Conservation (phyloP, 805 yeast genomes). For the Starmerella stellata region DNA sequence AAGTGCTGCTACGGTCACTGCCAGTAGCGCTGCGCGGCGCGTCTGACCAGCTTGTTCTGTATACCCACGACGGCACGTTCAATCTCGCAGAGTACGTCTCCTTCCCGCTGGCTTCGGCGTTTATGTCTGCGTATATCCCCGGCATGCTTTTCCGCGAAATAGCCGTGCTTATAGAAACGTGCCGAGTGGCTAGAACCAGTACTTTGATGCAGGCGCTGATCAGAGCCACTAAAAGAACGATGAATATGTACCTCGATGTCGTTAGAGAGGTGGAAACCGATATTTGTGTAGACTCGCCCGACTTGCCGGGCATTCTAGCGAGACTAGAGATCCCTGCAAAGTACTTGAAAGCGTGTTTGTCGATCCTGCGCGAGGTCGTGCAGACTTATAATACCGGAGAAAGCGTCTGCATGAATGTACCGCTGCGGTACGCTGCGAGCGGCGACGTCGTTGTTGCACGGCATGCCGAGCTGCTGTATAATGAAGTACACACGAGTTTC, state of each 20-base stretch:
- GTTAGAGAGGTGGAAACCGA: constrained; percentile 30
- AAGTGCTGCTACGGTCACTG: constrained; percentile 18
- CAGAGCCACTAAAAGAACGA: constrained; percentile 29
- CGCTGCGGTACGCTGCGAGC: constrained; percentile 34
- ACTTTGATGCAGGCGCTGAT: constrained; percentile 47
- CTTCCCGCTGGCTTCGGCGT: constrained; percentile 36
- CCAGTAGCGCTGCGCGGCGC: constrained; percentile 27
- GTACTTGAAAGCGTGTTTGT: constrained; percentile 40
- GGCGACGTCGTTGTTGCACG: constrained; percentile 43
- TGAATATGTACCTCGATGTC: constrained; percentile 28
- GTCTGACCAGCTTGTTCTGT: constrained; percentile 3
- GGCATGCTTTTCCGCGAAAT: constrained; percentile 45
- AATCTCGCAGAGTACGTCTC: constrained; percentile 23
- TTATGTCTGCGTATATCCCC: constrained; percentile 48
- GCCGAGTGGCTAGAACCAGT: constrained; percentile 18
- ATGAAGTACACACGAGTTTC: constrained; percentile 39
- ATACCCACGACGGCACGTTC: neutral
- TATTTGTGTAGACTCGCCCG: neutral
- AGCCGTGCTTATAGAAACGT: constrained; percentile 20
- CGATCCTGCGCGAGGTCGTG: constrained; percentile 23
- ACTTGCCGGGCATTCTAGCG: neutral
- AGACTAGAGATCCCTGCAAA: constrained; percentile 34
- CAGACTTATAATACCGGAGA: constrained; percentile 26
- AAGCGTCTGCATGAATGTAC: constrained; percentile 26
- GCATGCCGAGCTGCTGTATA: constrained; percentile 30